Conservation (phyloP, 2,329 filamentous ascomycete species). For the Bertia moriformis region DNA sequence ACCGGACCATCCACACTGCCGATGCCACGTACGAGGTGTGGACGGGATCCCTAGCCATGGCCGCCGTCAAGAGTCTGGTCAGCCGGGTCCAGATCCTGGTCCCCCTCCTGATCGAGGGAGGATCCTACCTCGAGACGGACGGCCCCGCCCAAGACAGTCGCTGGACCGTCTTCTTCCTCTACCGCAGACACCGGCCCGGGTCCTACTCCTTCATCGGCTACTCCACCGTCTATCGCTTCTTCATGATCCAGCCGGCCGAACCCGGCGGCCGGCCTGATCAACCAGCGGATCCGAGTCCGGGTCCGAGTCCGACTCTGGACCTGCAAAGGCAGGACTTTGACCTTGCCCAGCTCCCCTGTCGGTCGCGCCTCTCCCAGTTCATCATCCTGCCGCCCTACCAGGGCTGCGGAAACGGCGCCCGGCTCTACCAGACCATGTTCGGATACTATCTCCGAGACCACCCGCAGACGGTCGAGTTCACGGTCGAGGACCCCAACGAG, state of each 20-base stretch:
- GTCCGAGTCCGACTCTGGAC: too few relatives aligned
- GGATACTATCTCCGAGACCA: constrained; percentile 45
- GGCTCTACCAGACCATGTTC: constrained; percentile 72
- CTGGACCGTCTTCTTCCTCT: constrained; percentile 87
- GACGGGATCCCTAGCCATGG: constrained; percentile 61
- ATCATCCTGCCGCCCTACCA: constrained; percentile 81
- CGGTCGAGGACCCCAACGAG: constrained; percentile 86
- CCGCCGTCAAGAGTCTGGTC: constrained; percentile 55
- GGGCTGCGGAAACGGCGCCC: constrained; percentile 60
- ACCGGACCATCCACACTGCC: constrained; percentile 45
- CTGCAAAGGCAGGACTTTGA: constrained; percentile 21
- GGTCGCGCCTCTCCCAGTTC: constrained; percentile 84
- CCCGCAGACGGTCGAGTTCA: constrained; percentile 66
- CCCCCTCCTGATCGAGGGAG: constrained; percentile 83
- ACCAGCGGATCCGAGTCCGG: constrained; percentile 12
- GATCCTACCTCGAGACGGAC: constrained; percentile 49
- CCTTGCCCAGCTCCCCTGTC: constrained; percentile 54
- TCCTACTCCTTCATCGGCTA: constrained; percentile 80
- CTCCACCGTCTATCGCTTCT: constrained; percentile 80
- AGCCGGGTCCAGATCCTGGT: constrained; percentile 72
- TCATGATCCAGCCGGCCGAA: constrained; percentile 43
- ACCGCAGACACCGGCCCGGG: constrained; percentile 44
- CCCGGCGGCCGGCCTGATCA: too few relatives aligned
- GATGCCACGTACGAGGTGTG: constrained; percentile 69
- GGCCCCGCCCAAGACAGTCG: constrained; percentile 58